A percentile compares a stretch with the other conserved stretches of the same genome.
Evolutionary conservation across 2,329 filamentous ascomycete genomes (phyloP).

Genomic region (Ophiostoma sp.): DNA sequence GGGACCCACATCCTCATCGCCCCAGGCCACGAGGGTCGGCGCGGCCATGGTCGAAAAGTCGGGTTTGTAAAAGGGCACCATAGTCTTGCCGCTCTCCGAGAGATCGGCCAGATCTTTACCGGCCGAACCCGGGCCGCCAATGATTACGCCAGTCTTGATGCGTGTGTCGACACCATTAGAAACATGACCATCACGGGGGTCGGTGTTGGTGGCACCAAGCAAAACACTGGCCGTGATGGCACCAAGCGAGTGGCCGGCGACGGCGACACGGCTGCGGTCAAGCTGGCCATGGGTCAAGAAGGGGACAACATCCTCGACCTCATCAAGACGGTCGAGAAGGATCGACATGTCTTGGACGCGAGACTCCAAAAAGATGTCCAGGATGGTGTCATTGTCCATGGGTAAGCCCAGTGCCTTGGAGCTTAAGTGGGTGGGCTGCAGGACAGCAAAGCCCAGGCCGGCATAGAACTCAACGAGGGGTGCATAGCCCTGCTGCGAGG

Average conservation of each 20-base stretch:
- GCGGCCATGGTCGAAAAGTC: conserved; percentile 40
- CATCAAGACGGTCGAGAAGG: conserved; percentile 42
- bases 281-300: conserved; percentile 38
- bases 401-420: conserved; percentile 38
- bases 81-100: conserved; percentile 34
- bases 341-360: conserved; percentile 40
- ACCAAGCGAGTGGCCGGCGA: conserved; percentile 44
- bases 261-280: conserved; percentile 39
- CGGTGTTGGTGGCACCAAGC: conserved; percentile 40
- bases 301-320: conserved; percentile 39
- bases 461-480: conserved; percentile 46
- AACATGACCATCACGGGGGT: conserved; percentile 35
- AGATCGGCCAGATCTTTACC: conserved; percentile 38
- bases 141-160: conserved; percentile 42
- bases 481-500: conserved; percentile 45
- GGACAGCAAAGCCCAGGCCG: conserved; percentile 44
- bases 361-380: conserved; percentile 38
- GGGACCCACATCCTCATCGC: conserved; percentile 41
- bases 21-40: conserved; percentile 42
- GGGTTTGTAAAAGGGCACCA: conserved; percentile 38
- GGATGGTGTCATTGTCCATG: conserved; percentile 25
- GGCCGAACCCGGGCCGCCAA: conserved; percentile 38
- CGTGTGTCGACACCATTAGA: conserved; percentile 36
- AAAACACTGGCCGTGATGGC: conserved; percentile 39
- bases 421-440: conserved; percentile 46